Percentiles rank a stretch among this genome's conserved stretches.
These are phyloP conservation scores for Bipolaris bicolor DNA, from an alignment of 2,329 filamentous ascomycete genomes.

Conservation along the genomic window DNA sequence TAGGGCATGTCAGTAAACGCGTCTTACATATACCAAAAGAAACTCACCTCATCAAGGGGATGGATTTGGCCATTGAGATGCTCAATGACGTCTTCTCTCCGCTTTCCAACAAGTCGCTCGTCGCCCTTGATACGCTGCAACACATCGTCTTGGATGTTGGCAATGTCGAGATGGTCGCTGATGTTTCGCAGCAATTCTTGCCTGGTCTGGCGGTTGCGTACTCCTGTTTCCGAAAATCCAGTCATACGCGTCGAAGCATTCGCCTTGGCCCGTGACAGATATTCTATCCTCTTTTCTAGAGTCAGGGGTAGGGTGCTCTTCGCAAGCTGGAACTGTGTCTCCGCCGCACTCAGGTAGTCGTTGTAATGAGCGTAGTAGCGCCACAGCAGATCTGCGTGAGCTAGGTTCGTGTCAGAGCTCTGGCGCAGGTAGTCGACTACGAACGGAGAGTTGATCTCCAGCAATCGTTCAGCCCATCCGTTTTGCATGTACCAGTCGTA, in stretches of 20 bases:
- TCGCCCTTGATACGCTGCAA: conserved; percentile 79
- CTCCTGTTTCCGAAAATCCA: conserved; percentile 65
- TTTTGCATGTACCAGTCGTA: conserved; percentile 96
- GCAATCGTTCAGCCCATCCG: conserved; percentile 82
- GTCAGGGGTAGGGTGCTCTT: conserved; percentile 79
- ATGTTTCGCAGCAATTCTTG: conserved; percentile 86
- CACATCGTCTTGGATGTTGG: conserved; percentile 92
- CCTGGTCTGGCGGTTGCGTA: conserved; percentile 70
- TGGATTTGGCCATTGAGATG: conserved; percentile 80
- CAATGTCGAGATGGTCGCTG: conserved; percentile 85
- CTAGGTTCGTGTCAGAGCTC: conserved; percentile 72
- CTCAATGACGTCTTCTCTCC: conserved; percentile 67
- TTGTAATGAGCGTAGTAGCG: conserved; percentile 86
- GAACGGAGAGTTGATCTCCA: conserved; percentile 82
- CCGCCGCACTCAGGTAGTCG: conserved; percentile 83
- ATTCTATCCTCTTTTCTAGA: conserved; percentile 85
- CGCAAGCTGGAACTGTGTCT: conserved; percentile 83
- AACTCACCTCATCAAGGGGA: conserved; percentile 74
- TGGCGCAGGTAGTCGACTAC: conserved; percentile 85
- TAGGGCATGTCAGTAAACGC: conserved; percentile 48
- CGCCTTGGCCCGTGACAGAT: conserved; percentile 87
- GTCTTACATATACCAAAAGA: background rate
- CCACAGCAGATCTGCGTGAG: conserved; percentile 90
- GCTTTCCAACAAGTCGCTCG: conserved; percentile 67
- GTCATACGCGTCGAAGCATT: conserved; percentile 86